phyloP scores from a whole-genome alignment of 768 basidiomycete species.

The Chiua virens region DNA sequence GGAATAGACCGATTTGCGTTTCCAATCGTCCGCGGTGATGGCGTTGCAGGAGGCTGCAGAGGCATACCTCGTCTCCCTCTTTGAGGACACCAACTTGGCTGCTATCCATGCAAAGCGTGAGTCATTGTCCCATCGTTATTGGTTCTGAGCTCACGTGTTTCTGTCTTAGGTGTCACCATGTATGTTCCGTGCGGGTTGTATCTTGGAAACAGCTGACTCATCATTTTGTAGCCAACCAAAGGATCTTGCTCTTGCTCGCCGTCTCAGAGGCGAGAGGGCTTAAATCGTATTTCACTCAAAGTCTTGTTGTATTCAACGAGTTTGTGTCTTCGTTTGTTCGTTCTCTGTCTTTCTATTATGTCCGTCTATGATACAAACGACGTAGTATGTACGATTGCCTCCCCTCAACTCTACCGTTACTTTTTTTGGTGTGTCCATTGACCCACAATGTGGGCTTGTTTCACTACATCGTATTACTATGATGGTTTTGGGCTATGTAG shows the following conservation, averaged over 20 bases:
- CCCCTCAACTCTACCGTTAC: slow-evolving; percentile 1
- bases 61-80: slow-evolving; percentile 83
- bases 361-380: slow-evolving; percentile 26
- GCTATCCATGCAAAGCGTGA: slow-evolving; percentile 85
- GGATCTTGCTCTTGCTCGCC: slow-evolving; percentile 84
- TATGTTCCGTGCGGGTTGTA: slow-evolving; percentile 30
- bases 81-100: slow-evolving; percentile 89
- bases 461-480: not conserved
- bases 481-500: no score
- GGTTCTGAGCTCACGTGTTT: slow-evolving; percentile 10
- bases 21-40: slow-evolving; percentile 95
- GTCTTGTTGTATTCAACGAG: not conserved
- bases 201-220: slow-evolving; percentile 14
- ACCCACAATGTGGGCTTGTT: not conserved
- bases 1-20: slow-evolving; percentile 79
- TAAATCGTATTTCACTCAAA: slow-evolving; percentile 34
- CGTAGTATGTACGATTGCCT: slow-evolving; percentile 32
- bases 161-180: slow-evolving; percentile 52
- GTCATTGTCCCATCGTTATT: slow-evolving; percentile 11
- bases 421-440: slow-evolving; percentile 13
- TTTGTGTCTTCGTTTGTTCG: slow-evolving; percentile 9
- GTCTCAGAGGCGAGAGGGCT: slow-evolving; percentile 83
- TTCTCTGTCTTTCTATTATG: slow-evolving; percentile 9
- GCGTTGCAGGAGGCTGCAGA: slow-evolving; percentile 93
- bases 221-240: slow-evolving; percentile 66